Base-by-base conservation (phyloP, 192 early-diverging fungal species). In the Glomus cerebriforme region DNA sequence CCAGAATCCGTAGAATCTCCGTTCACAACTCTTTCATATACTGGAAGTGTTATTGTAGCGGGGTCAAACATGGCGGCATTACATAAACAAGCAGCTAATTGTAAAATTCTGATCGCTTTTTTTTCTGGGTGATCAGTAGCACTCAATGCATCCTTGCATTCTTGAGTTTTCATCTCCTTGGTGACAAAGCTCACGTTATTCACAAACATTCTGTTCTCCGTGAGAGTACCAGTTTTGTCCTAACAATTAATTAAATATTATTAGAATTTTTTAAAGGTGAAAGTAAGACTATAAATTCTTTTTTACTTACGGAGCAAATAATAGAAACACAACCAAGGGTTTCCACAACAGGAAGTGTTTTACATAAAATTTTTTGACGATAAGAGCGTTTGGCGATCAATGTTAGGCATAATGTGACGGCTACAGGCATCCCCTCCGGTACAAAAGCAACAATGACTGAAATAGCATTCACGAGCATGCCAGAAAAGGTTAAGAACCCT, bases 211-310 rank as follows among this genome's bases (percentile, higher is more conserved):
- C 89, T 85, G 85, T 92, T 89, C 74, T 90, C 86, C 15, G 96
- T 98, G 49, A 98, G 82, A 8, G 95, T 98, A 0, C 95, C 96
- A n/a, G 96, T 96, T 86, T 98, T 98, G 82, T 98, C 95, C 92
- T 95, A 77, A 85, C 87, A 10, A 90, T 87, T n/a, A 71, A 47
- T 71, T 22, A 24, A 54, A 54, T 54, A 22, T 54, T 54, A 54
- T 54, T 54, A 54, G 17, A 49, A 4, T 10, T 13, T 54, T 54
- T 54, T 54, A 54, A 54, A n/a, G 10, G 2, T 5, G 6, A 54
- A 54, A 54, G 4, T 15, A 3, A 3, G 17, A 15, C 5, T 19
- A 54, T 19, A 54, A 49, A 19, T 54, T 6, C 4, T 22, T 54
- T 43, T 22, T 19, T 54, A 54, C 17, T 54, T 54, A 54, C 62